Base-by-base conservation (phyloP, 1,284 basidiomycete genomes). In the Entoloma clypeatum region DNA sequence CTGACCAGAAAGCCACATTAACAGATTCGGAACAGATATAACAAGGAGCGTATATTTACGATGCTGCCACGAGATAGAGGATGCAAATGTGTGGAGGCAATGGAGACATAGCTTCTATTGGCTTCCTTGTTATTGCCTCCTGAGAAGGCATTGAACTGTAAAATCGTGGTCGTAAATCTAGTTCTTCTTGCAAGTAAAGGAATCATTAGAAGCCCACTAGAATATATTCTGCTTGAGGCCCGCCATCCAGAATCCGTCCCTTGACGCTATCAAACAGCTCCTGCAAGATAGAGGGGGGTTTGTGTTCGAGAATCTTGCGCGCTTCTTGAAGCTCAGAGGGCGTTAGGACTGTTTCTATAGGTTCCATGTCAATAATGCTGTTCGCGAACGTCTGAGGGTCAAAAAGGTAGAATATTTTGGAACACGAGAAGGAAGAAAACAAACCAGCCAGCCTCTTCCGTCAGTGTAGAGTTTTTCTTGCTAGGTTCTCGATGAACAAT, bases 61-160 rank as follows among this genome's bases (percentile, higher is more conserved):
- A 64, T 59, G 22, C 52, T 59, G 27, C 65, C 65, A 33, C 64
- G 59, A 11, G 64, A 66, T 10, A 65, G 39, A 6, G 62, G 63
- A 32, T 65, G 63, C 5, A 64, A 46, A 31, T 60, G 54, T 10
- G 57, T 56, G 4, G 58, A 36, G 11, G 58, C 52, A 44, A 63
- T 51, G 5, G 59, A 61, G 18, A 62, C 47, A 32, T 62, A 63
- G 27, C 57, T 59, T 11, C 57, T 60, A 39, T 61, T 62, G 7
- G 54, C 41, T 26, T 48, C 41, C 33, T 59, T 59, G 7, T 41
- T 36, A n/a, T 47, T 40, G 10, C 59, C 56, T 10, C 45, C 53
- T 9, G 55, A 55, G 43, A 60, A 62, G 1, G 59, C 59, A 30
- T 62, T 59, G 49, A 62, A 62, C 60, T 61, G 43, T 13, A 16